Evolutionary conservation across 768 basidiomycete species (phyloP), one percentile per base, ranked within the genome.

Genomic region (Terana coerulea): DNA sequence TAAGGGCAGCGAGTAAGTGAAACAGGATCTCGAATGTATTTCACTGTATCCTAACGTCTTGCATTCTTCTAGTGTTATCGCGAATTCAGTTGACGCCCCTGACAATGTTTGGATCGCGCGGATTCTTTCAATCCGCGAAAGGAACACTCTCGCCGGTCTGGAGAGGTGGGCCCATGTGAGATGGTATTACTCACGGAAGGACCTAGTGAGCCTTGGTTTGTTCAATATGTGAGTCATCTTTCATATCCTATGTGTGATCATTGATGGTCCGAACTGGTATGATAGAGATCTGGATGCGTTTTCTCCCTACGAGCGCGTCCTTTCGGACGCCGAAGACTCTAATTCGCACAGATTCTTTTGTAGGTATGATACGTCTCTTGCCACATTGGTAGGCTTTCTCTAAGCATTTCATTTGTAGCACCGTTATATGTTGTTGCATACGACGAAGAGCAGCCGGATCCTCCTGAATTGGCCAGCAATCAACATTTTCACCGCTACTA

Each of bases 121-220:
- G 19, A 28, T 49, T 22, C 24, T 26, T 3, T 26, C 36, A 3
- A 41, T 49, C 14, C 48, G 48, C 2, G 35, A 26, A 5, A 24
- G 47, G 15, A 3, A 37, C 11, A 21, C 24, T 3, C 24, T 17
- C 7, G 28, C 8, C 15, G 25, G 37, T 3, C 10, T 30, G 4
- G 37, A 41, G 19, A 15, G 15, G 2, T 52, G 51, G 51, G 21
- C 34, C 4, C 24, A 19, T 8, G 51, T 52, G 3, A 30, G 19
- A 15, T 52, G 51, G 51, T 52, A 45, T 26, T 52, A 52, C n/a
- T 52, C 51, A 14, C 24, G 3, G 17, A 34, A n/a, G 1, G 51
- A 52, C 22, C n/a, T 52, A 1, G n/a, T 21, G 22, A 28, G 25
- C 6, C 10, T 37, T 11, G 34, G 29, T 6, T 25, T 24, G 17